Base-by-base conservation (phyloP, 1,284 basidiomycete species). In the Thecaphora thlaspeos region DNA sequence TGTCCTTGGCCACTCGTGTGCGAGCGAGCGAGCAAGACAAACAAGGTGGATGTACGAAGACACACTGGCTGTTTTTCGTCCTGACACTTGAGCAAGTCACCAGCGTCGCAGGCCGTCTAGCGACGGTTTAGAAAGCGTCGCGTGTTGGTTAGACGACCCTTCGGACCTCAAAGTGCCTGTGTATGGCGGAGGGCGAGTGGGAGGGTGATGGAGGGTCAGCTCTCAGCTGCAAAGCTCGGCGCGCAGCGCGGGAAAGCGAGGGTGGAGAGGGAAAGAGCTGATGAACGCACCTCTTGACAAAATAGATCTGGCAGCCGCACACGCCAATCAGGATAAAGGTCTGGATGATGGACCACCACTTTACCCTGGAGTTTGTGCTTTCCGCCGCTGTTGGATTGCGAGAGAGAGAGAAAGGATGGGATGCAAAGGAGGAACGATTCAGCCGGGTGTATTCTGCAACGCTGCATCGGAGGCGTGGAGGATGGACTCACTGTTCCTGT, bases 291-390 rank as follows among this genome's bases (percentile, higher is more conserved):
- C 73, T 90, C 83, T 96, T 94, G 55, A 99, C 83, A 82, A 97
- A 98, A 81, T 94, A 96, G 51, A 99, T 85, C 80, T 99, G 96
- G 90, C 92, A 97, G 26, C 84, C 91, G 58, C 95, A 93, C 0
- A 96, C 89, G 15, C 85, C 83, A 71, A 97, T 87, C 41, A 99
- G 82, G 26, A 98, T 88, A 44, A 88, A 77, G 17, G 88, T 85
- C 79, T 99, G 95, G 14, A 91, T 79, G 60, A 98, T 87, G 12
- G 91, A 94, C 95, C 95, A 99, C 91, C 91, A 98, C 80, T 97
- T 98, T 55, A 99, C 93, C 39, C 95, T 86, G 34, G 89, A 85
- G 78, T 98, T 98, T 11, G 80, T 81, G 42, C 75, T 78, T 55
- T 81, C 80, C n/a, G 80, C 79, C 4, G 80, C 71, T 83, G 74